These are phyloP conservation scores for Leishmania turanica DNA, from an alignment of 208 protist species.

Conservation along the genomic window DNA sequence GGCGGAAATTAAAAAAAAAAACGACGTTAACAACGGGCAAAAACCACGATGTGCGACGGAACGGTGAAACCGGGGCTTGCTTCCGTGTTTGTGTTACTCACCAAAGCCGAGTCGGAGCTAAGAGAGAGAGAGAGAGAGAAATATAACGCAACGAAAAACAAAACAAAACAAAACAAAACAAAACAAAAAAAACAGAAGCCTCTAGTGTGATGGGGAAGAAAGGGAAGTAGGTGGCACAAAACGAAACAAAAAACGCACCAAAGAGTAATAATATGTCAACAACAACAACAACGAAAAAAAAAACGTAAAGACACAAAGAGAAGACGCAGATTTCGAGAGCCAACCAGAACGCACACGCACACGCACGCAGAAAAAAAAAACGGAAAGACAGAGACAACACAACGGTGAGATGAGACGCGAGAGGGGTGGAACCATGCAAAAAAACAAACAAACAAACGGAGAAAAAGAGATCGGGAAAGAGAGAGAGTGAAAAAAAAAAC, in stretches of 20 bases:
- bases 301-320: constrained; percentile 1
- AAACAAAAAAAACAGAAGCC: not conserved
- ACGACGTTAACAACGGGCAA: not conserved
- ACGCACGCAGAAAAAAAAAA: too few relatives aligned
- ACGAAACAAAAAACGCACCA: too few relatives aligned
- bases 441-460: not conserved
- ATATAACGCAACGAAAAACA: not conserved
- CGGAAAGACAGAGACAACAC: not conserved
- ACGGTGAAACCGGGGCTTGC: not conserved
- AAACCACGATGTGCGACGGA: not conserved
- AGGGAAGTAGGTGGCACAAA: too few relatives aligned
- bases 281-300: not conserved
- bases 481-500: too few relatives aligned
- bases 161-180: too few relatives aligned
- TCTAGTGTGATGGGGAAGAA: not conserved
- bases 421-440: not conserved
- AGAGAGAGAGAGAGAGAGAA: not conserved
- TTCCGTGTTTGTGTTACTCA: not conserved
- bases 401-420: not conserved
- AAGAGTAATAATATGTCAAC: too few relatives aligned
- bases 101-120: not conserved
- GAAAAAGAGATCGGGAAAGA: not conserved
- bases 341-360: too few relatives aligned
- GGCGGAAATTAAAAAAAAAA: not conserved
- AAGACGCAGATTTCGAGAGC: too few relatives aligned